Conservation (phyloP, 441 rosid genomes). For the Aquilaria agallochum region DNA sequence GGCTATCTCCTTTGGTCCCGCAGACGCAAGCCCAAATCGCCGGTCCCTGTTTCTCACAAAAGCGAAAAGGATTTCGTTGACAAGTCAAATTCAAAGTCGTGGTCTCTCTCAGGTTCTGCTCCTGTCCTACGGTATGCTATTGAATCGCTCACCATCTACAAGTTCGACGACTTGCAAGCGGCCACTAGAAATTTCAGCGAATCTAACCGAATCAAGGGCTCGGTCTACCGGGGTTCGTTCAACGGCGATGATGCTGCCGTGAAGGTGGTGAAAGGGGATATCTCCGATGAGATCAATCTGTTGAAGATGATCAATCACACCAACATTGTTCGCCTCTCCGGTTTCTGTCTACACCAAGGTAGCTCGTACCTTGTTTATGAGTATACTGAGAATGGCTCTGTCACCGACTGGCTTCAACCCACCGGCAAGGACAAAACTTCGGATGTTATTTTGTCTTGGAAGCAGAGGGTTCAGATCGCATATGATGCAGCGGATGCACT, state of each 20-base stretch:
- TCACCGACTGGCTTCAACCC: conserved; percentile 52
- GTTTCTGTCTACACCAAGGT: conserved; percentile 70
- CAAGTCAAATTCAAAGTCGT: conserved; percentile 44
- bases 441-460: conserved; percentile 47
- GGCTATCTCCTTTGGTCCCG: conserved; percentile 29
- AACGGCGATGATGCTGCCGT: conserved; percentile 75
- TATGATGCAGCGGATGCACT: conserved; percentile 69
- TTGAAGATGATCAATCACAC: conserved; percentile 71
- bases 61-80: conserved; percentile 21
- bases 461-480: conserved; percentile 76
- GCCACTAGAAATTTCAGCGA: conserved; percentile 68
- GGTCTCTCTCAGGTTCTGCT: conserved; percentile 43
- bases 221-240: conserved; percentile 62
- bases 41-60: not conserved
- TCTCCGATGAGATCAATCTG: conserved; percentile 73
- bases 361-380: conserved; percentile 80
- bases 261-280: conserved; percentile 83
- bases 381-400: conserved; percentile 64
- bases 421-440: conserved; percentile 17
- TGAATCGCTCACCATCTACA: conserved; percentile 66
- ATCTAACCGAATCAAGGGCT: conserved; percentile 56
- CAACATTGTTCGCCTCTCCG: conserved; percentile 78
- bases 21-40: conserved; percentile 22
- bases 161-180: conserved; percentile 43
- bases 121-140: conserved; percentile 48